A percentile compares a stretch with the other conserved stretches of the same genome.
Evolutionary conservation across 371 early-diverging fungal species (phyloP).

Genomic region (Syncephalastrum sp.): DNA sequence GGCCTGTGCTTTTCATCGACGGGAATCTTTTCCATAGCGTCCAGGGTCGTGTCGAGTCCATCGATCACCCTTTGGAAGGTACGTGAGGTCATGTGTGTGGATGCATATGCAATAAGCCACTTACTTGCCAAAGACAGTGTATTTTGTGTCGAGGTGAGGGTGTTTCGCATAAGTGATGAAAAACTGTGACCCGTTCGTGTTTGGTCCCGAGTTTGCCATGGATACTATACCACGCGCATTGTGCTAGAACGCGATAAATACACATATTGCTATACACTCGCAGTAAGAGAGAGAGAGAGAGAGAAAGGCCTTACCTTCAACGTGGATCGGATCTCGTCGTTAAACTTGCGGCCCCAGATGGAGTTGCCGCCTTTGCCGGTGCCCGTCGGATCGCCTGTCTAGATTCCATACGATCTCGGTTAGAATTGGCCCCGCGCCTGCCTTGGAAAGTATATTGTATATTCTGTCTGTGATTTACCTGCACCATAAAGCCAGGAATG

Average conservation of each 20-base stretch:
- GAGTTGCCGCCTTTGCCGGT: conserved; percentile 88
- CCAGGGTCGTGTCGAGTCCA: conserved; percentile 82
- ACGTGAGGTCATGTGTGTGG: not conserved
- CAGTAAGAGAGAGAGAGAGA: not conserved
- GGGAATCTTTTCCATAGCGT: conserved; percentile 83
- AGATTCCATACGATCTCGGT: conserved; percentile 1
- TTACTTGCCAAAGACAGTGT: conserved; percentile 93
- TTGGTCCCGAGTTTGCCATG: conserved; percentile 95
- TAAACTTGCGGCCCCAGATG: conserved; percentile 85
- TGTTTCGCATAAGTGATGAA: conserved; percentile 88
- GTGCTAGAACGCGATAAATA: conserved; percentile 52
- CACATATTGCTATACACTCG: not conserved
- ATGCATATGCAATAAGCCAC: conserved; percentile 17
- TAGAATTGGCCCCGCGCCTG: not conserved
- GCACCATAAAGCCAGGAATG: conserved; percentile 90
- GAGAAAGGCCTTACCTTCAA: conserved; percentile 57
- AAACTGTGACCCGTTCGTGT: conserved; percentile 91
- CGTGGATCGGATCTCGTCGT: conserved; percentile 85
- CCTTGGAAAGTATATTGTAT: not conserved
- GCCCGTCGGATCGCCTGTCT: conserved; percentile 90
- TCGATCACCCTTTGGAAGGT: conserved; percentile 75
- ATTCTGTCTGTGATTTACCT: conserved; percentile 42
- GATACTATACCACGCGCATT: conserved; percentile 85
- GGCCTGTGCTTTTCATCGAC: conserved; percentile 87
- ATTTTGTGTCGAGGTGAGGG: conserved; percentile 86